These are phyloP conservation scores for Akebia trifoliata DNA, from an alignment of 164 flowering plant genomes.

Conservation along the genomic window DNA sequence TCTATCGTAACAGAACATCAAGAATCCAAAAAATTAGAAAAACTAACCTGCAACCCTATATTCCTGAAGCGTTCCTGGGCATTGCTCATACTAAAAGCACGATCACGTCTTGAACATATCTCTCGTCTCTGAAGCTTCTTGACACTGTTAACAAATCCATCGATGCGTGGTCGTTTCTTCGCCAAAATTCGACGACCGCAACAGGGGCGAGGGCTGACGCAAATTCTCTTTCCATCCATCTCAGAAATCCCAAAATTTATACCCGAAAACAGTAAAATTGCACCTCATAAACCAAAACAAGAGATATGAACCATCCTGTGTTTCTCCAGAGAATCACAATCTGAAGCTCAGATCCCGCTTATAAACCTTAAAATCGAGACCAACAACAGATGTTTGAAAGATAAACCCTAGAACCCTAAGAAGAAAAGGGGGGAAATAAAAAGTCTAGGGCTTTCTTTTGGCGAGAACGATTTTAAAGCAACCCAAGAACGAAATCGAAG, in stretches of 20 bases:
- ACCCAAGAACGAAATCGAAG: neutral
- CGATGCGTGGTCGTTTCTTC: slow-evolving; percentile 58
- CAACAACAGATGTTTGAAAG: neutral
- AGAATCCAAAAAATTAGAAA: neutral
- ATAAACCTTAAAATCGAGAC: slow-evolving; percentile 9
- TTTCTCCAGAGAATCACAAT: too few relatives aligned
- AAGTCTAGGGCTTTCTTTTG: neutral
- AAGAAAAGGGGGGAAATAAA: neutral
- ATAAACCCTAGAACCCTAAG: slow-evolving; percentile 6
- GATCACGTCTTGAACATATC: slow-evolving; percentile 69
- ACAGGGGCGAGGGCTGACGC: slow-evolving; percentile 82
- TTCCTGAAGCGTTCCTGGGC: slow-evolving; percentile 85
- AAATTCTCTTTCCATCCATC: slow-evolving; percentile 69
- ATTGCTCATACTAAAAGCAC: slow-evolving; percentile 74
- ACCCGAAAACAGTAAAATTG: neutral
- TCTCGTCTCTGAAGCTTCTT: slow-evolving; percentile 90
- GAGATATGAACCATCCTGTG: neutral
- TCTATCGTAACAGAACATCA: neutral
- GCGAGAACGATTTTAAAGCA: neutral
- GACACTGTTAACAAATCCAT: slow-evolving; percentile 86
- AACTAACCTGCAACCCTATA: slow-evolving; percentile 57
- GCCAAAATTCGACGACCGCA: slow-evolving; percentile 65
- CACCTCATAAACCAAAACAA: slow-evolving; percentile 2
- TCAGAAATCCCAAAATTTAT: slow-evolving; percentile 7
- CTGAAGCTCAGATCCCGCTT: neutral